Conservation (phyloP, 306 rosid species). For the Casuarina equisetifolia region DNA sequence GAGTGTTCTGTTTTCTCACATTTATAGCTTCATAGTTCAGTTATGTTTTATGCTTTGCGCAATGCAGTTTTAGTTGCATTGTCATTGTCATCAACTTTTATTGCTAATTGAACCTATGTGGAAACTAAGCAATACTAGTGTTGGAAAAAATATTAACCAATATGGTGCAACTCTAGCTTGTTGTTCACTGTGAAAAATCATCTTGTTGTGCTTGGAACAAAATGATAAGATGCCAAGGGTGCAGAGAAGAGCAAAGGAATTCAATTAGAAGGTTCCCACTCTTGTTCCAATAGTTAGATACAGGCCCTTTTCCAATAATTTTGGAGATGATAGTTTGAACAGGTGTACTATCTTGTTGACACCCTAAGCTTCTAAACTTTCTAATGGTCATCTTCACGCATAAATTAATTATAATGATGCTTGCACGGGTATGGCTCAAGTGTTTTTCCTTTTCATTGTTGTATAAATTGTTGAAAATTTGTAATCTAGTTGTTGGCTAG, state of each 20-base stretch:
- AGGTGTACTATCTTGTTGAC: neutral
- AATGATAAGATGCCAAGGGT: neutral
- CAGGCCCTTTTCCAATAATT: neutral
- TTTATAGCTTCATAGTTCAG: neutral
- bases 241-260: neutral
- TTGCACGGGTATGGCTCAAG: neutral
- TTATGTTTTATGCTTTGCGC: neutral
- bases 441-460: neutral
- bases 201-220: neutral
- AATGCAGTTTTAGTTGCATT: neutral
- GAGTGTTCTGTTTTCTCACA: slow-evolving; percentile 29
- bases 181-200: neutral
- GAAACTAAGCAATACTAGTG: neutral
- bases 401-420: neutral
- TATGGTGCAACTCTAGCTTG: neutral
- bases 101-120: neutral
- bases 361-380: neutral
- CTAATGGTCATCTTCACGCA: neutral
- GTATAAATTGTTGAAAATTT: no score
- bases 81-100: neutral
- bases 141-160: neutral
- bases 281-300: neutral
- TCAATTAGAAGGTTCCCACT: neutral
- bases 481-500: no score
- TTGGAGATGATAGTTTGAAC: neutral